Percentiles rank a stretch among this genome's conserved stretches.
These are phyloP conservation scores for Boletus reticulatus DNA, from an alignment of 768 basidiomycete species.

Conservation along the genomic window DNA sequence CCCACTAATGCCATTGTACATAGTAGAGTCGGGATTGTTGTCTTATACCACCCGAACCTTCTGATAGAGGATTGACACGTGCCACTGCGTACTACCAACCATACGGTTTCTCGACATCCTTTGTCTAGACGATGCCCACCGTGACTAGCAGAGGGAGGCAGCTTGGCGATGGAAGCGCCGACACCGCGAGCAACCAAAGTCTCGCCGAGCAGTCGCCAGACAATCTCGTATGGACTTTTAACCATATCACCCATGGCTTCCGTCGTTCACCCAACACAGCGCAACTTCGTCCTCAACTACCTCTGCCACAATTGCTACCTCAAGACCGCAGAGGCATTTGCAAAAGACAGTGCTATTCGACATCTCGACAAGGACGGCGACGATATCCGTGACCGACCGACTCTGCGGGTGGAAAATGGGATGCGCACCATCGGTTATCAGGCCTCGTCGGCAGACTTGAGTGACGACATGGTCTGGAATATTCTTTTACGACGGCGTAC, in stretches of 20 bases:
- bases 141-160: slow-evolving; percentile 19
- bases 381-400: slow-evolving; percentile 40
- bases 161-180: neutral
- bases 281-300: slow-evolving; percentile 71
- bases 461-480: slow-evolving; percentile 41
- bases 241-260: neutral
- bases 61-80: slow-evolving; percentile 13
- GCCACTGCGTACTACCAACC: neutral
- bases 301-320: slow-evolving; percentile 72
- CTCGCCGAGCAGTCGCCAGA: slow-evolving; percentile 39
- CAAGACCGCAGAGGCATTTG: slow-evolving; percentile 68
- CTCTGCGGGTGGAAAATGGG: slow-evolving; percentile 12
- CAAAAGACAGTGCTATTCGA: slow-evolving; percentile 56
- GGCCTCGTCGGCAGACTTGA: slow-evolving; percentile 23
- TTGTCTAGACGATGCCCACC: slow-evolving; percentile 17
- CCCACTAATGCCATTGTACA: neutral
- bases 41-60: neutral
- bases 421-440: slow-evolving; percentile 5
- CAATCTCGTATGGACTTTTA: slow-evolving; percentile 39
- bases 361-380: slow-evolving; percentile 72
- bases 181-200: slow-evolving; percentile 17
- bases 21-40: neutral
- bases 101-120: neutral
- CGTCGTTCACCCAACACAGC: slow-evolving; percentile 38
- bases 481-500: slow-evolving; percentile 56